Conservation (phyloP, 1,284 basidiomycete genomes). For the Pseudozyma tsukubaensis region DNA sequence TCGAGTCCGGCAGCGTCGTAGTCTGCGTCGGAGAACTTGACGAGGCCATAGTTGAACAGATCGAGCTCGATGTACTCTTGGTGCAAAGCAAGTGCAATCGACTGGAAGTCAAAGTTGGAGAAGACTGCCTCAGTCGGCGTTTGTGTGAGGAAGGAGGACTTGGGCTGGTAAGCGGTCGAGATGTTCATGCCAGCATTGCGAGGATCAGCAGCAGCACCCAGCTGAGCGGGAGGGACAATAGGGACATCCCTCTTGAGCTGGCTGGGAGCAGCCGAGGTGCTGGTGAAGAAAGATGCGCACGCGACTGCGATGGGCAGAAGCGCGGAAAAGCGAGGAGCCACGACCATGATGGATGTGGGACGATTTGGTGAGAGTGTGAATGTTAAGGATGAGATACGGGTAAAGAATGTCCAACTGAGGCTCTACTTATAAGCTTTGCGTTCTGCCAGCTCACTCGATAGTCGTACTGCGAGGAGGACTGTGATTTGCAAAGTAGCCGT, state of each 20-base stretch:
- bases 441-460: no score
- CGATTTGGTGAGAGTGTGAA: no score
- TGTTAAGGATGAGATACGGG: not conserved
- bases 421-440: no score
- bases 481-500: no score
- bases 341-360: slow-evolving; percentile 9
- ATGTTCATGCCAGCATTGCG: slow-evolving; percentile 39
- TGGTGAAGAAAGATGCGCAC: slow-evolving; percentile 15
- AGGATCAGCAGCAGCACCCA: slow-evolving; percentile 35
- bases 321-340: slow-evolving; percentile 4
- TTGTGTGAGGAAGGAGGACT: slow-evolving; percentile 30
- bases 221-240: slow-evolving; percentile 28
- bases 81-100: slow-evolving; percentile 46
- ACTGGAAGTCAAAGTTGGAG: slow-evolving; percentile 54
- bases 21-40: slow-evolving; percentile 53
- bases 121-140: slow-evolving; percentile 46
- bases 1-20: slow-evolving; percentile 47
- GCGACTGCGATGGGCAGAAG: slow-evolving; percentile 12
- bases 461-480: no score
- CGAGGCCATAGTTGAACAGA: slow-evolving; percentile 57
- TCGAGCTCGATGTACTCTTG: slow-evolving; percentile 63
- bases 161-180: slow-evolving; percentile 39
- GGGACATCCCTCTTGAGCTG: slow-evolving; percentile 7
- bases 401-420: no score
- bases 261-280: slow-evolving; percentile 22